Evolutionary conservation across 2,329 filamentous ascomycete species (phyloP), one percentile per base, ranked within the genome.

Genomic region (Byssothecium circinans): DNA sequence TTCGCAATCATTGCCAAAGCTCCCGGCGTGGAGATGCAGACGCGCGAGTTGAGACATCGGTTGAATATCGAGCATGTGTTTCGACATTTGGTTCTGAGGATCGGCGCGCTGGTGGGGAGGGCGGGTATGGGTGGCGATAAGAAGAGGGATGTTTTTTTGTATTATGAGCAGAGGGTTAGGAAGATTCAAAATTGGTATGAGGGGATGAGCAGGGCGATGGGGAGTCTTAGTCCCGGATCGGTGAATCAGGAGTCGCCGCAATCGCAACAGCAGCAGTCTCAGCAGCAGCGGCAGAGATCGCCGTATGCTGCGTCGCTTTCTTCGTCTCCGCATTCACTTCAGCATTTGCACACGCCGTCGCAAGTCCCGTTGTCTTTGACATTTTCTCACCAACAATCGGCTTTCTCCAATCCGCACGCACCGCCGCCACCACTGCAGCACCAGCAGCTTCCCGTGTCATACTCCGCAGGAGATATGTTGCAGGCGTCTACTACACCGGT

Each of bases 131-230:
- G 58, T 10, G 57, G 54, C 8, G 53, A 61, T 30, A 62, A 61
- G 43, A 18, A 54, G 17, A 60, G 60, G 27, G 62, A 66, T 38
- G 59, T 65, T 10, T 68, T 68, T 47, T 51, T 35, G 15, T 37
- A 62, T 34, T 68, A 62, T 41, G 58, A 61, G 37, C 53, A 54
- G 33, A 46, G 63, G 22, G 54, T 61, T 4, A 48, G 57, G n/a
- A 64, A 65, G 41, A 59, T 68, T 17, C 53, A 65, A 30, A 59
- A 36, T 6, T 66, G 64, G 64, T 66, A 61, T 36, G 60, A 66
- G 39, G 52, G 54, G n/a, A 61, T 65, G 57, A 50, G 53, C 1
- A 45, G 46, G 39, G 60, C 58, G 10, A 63, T 53, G 2, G 14
- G 29, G 12, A 32, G 29, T 32, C 6, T 5, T 32, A 32, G 10